Evolutionary conservation across 2,329 filamentous ascomycete genomes (phyloP), one percentile per base, ranked within the genome.

Genomic region (Fusarium burgessii): DNA sequence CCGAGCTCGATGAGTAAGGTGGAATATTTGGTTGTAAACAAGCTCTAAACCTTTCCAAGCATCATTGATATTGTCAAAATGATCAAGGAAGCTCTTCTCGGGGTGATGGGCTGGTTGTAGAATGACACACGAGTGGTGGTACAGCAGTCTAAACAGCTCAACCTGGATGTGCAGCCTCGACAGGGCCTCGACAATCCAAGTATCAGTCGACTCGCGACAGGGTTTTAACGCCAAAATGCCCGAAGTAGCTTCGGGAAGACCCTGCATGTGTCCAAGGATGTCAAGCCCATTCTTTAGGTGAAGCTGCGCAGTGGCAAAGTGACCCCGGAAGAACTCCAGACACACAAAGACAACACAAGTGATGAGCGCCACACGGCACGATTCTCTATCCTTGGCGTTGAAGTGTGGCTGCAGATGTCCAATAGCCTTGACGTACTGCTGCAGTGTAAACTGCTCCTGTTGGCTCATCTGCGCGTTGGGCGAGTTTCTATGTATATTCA

Each of bases 151-250:
- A 23, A 77, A 73, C 7, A 78, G 70, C n/a, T 74, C 71, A 15
- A 73, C 58, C 59, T 77, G 76, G 5, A 80, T 58, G 40, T 78
- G 74, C 7, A 80, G 66, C 29, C 77, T 74, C 1, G 76, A 74
- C 35, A 87, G 83, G 4, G 78, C 79, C 61, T 85, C 82, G 6
- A 82, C 66, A 18, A 87, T 82, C 77, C 80, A 83, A 41, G 81
- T 77, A 46, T 87, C 84, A 1, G 79, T 72, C 2, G 76, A 76
- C 7, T 80, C 78, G 6, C 32, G 62, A 4, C 49, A 62, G 14
- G 62, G 42, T 23, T 66, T 64, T 17, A 74, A 7, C 6, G 54
- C 38, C 17, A 75, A 45, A 13, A 63, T 38, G 3, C 64, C 63
- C 17, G 59, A 64, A 57, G 64, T 63, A 81, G 81, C 23, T 80